Conservation (phyloP, 2,329 filamentous ascomycete genomes). For the Coniochaeta hoffmannii region DNA sequence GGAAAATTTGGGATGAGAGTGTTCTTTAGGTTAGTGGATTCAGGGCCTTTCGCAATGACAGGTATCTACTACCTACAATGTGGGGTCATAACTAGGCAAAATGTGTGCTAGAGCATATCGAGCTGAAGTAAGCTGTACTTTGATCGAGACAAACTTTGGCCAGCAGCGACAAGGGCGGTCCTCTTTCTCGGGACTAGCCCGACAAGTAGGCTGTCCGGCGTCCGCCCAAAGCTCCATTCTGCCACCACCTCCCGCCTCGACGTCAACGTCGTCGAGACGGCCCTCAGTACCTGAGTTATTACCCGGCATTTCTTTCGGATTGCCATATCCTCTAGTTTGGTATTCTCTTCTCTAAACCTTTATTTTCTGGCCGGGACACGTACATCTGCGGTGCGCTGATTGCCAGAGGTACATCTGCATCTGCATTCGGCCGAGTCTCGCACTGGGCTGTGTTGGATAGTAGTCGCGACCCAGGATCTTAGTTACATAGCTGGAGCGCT, state of each 20-base stretch:
- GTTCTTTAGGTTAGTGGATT: not conserved
- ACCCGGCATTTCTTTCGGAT: not conserved
- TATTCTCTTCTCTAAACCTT: not conserved
- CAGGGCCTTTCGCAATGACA: not conserved
- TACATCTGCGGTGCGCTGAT: too few species aligned
- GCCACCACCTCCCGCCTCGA: not conserved
- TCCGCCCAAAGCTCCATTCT: not conserved
- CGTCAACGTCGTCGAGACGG: not conserved
- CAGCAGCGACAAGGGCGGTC: not conserved
- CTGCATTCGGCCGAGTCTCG: too few species aligned
- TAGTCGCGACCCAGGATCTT: too few species aligned
- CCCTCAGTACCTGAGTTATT: not conserved
- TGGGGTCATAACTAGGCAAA: not conserved
- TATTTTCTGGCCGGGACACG: too few species aligned
- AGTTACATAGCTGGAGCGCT: too few species aligned
- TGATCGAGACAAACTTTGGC: not conserved
- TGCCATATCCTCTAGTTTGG: not conserved
- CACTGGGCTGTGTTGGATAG: too few species aligned
- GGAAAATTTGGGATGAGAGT: not conserved
- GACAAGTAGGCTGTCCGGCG: not conserved
- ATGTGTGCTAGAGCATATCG: not conserved
- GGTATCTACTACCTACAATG: not conserved
- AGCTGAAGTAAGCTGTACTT: not conserved
- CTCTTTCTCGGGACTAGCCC: not conserved
- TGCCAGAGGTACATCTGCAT: too few species aligned